Evolutionary conservation across 1,139 yeast genomes (phyloP).

Genomic region (Yamadazyma atlantica): DNA sequence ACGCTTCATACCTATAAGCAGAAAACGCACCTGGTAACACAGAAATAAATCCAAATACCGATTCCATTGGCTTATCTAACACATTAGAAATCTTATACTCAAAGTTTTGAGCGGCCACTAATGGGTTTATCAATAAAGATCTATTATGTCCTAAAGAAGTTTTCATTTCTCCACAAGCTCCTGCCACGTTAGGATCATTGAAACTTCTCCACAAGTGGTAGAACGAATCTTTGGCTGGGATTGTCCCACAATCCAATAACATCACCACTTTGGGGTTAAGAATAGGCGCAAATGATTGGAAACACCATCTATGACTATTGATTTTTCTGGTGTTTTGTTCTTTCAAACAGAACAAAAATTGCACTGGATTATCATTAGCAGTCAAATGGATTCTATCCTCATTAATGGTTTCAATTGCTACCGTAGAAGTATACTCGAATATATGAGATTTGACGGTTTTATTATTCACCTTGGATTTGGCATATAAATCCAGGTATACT

Average conservation of each 20-base stretch:
- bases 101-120: conserved; percentile 83
- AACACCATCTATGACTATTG: conserved; percentile 84
- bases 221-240: conserved; percentile 70
- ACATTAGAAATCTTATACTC: conserved; percentile 83
- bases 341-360: conserved; percentile 72
- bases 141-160: conserved; percentile 63
- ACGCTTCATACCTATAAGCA: conserved; percentile 75
- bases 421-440: conserved; percentile 78
- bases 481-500: conserved; percentile 78
- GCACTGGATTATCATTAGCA: conserved; percentile 67
- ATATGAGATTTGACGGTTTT: conserved; percentile 69
- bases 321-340: conserved; percentile 75
- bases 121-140: conserved; percentile 60
- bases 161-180: conserved; percentile 84
- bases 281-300: conserved; percentile 75
- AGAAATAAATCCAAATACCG: conserved; percentile 77
- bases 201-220: conserved; percentile 76
- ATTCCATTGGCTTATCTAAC: conserved; percentile 80
- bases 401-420: conserved; percentile 66
- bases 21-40: conserved; percentile 87
- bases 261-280: conserved; percentile 70
- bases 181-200: conserved; percentile 75
- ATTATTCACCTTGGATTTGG: conserved; percentile 73
- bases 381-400: conserved; percentile 51
- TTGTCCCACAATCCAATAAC: conserved; percentile 78